Conservation (phyloP, 2,329 filamentous ascomycete species). For the Colletotrichum tabaci region DNA sequence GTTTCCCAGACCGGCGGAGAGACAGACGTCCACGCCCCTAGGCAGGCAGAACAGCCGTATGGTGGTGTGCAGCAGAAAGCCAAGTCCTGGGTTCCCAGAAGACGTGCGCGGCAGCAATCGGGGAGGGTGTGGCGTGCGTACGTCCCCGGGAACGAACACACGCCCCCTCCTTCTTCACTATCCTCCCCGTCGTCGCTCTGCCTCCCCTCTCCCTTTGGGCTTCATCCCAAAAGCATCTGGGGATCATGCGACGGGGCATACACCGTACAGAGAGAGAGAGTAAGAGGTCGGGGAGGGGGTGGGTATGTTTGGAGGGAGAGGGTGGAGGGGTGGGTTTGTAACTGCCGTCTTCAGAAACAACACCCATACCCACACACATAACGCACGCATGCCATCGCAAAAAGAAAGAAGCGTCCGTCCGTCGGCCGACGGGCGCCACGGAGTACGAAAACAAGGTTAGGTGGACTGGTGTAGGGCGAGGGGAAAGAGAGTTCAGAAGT, state of each 20-base stretch:
- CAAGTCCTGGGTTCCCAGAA: conserved; percentile 13
- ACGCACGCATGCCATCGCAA: conserved; percentile 20
- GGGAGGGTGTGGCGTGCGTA: not conserved
- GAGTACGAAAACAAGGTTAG: conserved; percentile 29
- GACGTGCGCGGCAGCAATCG: conserved; percentile 2
- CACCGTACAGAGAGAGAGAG: not conserved
- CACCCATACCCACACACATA: not conserved
- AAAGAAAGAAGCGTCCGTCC: conserved; percentile 26
- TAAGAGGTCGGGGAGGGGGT: not conserved
- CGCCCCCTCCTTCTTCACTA: not conserved
- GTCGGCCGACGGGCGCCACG: conserved; percentile 34
- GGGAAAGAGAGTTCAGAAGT: not conserved
- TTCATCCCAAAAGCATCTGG: conserved; percentile 14
- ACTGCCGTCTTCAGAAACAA: not conserved
- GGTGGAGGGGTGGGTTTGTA: not conserved
- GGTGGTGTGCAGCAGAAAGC: conserved; percentile 13
- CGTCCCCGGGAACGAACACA: not conserved
- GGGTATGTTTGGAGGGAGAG: not conserved
- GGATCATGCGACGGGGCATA: not conserved
- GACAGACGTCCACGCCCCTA: not conserved
- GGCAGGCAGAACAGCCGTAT: not conserved
- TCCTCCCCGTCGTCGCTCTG: not conserved
- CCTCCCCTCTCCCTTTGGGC: not conserved
- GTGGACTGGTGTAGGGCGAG: conserved; percentile 8
- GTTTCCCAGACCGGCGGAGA: conserved; percentile 21